A percentile compares a stretch with the other conserved stretches of the same genome.
Conservation (phyloP, 2,329 filamentous ascomycete species). For the Fusarium foetens region DNA sequence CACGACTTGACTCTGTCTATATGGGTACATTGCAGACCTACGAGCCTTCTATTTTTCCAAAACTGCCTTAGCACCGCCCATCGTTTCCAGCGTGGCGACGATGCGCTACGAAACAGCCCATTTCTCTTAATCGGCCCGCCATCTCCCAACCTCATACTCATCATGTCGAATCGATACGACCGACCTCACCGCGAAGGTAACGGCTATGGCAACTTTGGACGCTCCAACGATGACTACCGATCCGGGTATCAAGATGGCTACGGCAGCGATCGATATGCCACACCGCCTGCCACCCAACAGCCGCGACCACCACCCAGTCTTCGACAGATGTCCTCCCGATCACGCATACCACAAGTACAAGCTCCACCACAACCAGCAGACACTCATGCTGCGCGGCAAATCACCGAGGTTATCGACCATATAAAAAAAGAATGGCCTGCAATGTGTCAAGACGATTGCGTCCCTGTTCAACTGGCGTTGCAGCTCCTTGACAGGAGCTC, state of each 20-base stretch:
- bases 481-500: slow-evolving; percentile 95
- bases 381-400: slow-evolving; percentile 66
- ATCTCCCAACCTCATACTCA: slow-evolving; percentile 32
- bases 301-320: slow-evolving; percentile 43
- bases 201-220: slow-evolving; percentile 58
- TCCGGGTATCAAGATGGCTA: slow-evolving; percentile 53
- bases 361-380: slow-evolving; percentile 26
- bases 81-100: slow-evolving; percentile 7
- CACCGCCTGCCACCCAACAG: slow-evolving; percentile 47
- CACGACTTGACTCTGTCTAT: not conserved
- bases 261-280: slow-evolving; percentile 55
- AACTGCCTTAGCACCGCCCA: not conserved
- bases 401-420: slow-evolving; percentile 75
- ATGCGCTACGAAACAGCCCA: slow-evolving; percentile 37
- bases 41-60: not conserved
- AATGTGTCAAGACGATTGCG: slow-evolving; percentile 87
- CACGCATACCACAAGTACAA: slow-evolving; percentile 46
- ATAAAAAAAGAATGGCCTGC: slow-evolving; percentile 92
- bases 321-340: slow-evolving; percentile 50
- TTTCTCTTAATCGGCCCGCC: slow-evolving; percentile 28
- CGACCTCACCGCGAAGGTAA: slow-evolving; percentile 53
- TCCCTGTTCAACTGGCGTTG: slow-evolving; percentile 93
- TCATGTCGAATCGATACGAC: slow-evolving; percentile 65
- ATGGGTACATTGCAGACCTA: not conserved
- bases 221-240: slow-evolving; percentile 59